Evolutionary conservation across 2,329 filamentous ascomycete species (phyloP).

Genomic region (Xylaria sp.): DNA sequence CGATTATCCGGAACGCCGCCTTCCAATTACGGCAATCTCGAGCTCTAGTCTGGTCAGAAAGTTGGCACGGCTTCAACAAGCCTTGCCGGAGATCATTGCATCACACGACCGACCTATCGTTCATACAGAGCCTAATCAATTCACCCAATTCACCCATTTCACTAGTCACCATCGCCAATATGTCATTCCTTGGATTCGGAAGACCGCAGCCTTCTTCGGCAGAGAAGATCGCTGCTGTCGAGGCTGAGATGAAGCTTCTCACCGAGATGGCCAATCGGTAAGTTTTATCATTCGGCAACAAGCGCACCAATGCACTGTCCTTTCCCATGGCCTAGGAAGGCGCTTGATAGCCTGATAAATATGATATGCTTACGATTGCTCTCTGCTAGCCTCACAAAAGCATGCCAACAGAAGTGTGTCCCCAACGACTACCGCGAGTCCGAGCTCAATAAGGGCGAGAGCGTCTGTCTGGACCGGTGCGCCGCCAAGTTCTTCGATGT

Average conservation of each 20-base stretch:
- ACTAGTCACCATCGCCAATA: conserved; percentile 45
- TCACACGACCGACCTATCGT: not conserved
- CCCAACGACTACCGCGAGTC: conserved; percentile 90
- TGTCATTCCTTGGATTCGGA: conserved; percentile 76
- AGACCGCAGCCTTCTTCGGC: conserved; percentile 88
- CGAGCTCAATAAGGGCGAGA: conserved; percentile 98
- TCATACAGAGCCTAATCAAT: not conserved
- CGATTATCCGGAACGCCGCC: conserved; percentile 36
- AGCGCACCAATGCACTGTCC: not conserved
- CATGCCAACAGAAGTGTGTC: conserved; percentile 93
- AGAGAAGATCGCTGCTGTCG: conserved; percentile 95
- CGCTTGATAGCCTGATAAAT: not conserved
- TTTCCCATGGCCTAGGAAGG: not conserved
- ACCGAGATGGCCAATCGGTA: conserved; percentile 99
- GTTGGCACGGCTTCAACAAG: not conserved
- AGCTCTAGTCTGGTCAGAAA: conserved; percentile 8
- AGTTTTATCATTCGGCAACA: not conserved
- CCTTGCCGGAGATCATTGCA: not conserved
- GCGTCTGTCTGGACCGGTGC: conserved; percentile 96
- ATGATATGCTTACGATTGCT: conserved; percentile 22
- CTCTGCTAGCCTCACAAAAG: conserved; percentile 73
- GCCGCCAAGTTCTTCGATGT: conserved; percentile 98
- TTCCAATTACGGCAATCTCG: conserved; percentile 26
- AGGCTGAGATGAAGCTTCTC: conserved; percentile 97
- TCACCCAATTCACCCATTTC: not conserved